Conservation (phyloP, 805 yeast genomes). For the Nakazawaea pomicola region DNA sequence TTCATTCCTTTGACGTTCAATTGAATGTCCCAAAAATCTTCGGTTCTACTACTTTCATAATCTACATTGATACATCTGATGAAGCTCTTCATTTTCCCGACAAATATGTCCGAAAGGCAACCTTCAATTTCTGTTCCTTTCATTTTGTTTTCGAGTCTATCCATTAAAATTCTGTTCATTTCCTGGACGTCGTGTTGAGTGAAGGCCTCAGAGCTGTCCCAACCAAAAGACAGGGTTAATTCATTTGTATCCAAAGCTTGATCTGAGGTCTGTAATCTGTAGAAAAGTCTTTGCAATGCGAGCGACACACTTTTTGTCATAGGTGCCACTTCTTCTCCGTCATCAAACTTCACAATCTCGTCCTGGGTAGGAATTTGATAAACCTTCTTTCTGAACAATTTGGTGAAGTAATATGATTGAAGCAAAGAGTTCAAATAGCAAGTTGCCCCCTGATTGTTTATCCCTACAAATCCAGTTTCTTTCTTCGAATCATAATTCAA, state of each 20-base stretch:
- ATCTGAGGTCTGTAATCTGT: constrained; percentile 65
- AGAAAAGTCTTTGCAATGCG: constrained; percentile 85
- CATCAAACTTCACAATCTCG: constrained; percentile 33
- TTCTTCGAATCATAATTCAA: constrained; percentile 79
- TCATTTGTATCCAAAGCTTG: constrained; percentile 82
- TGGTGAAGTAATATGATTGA: constrained; percentile 87
- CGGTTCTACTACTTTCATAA: constrained; percentile 85
- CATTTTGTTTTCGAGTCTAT: constrained; percentile 85
- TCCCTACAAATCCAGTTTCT: constrained; percentile 87
- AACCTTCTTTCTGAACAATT: constrained; percentile 75
- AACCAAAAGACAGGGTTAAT: constrained; percentile 89
- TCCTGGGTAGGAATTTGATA: constrained; percentile 82
- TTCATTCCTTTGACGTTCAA: constrained; percentile 82
- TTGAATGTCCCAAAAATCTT: constrained; percentile 98
- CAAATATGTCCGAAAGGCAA: constrained; percentile 75
- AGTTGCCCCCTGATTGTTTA: constrained; percentile 96
- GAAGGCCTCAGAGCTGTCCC: constrained; percentile 95
- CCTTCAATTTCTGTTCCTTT: constrained; percentile 80
- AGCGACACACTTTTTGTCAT: constrained; percentile 60
- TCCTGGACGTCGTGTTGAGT: constrained; percentile 99
- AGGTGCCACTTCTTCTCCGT: constrained; percentile 13
- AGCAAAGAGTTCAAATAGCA: constrained; percentile 90
- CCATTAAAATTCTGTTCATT: constrained; percentile 92
- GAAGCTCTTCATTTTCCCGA: constrained; percentile 94
- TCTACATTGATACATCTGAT: constrained; percentile 91